Conservation (phyloP, 495 filamentous ascomycete genomes). For the Podospora appendiculata region DNA sequence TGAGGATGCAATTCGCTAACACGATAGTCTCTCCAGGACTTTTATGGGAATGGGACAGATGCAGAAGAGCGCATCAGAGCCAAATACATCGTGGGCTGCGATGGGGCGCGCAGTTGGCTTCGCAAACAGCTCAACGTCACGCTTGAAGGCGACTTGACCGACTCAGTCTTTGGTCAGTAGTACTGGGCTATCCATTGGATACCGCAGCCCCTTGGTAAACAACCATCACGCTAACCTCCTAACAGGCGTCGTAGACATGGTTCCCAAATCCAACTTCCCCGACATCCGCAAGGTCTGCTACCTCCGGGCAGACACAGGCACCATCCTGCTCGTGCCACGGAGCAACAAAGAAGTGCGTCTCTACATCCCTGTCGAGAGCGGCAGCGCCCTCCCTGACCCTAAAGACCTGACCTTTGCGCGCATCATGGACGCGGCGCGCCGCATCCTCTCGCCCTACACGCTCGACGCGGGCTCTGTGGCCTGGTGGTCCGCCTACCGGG, state of each 20-base stretch:
- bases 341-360: slow-evolving; percentile 54
- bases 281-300: slow-evolving; percentile 57
- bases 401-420: slow-evolving; percentile 44
- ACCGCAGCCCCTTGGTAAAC: too few relatives aligned
- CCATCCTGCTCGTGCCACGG: slow-evolving; percentile 62
- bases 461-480: slow-evolving; percentile 27
- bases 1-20: slow-evolving; percentile 24
- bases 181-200: too few relatives aligned
- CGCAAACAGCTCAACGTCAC: slow-evolving; percentile 44
- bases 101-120: slow-evolving; percentile 58
- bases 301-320: slow-evolving; percentile 55
- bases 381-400: slow-evolving; percentile 30
- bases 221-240: neutral
- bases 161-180: slow-evolving; percentile 50
- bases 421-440: slow-evolving; percentile 51
- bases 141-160: slow-evolving; percentile 53
- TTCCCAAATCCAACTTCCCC: slow-evolving; percentile 62
- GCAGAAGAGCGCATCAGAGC: slow-evolving; percentile 33
- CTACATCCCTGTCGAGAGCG: slow-evolving; percentile 55
- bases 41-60: slow-evolving; percentile 20
- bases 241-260: slow-evolving; percentile 52
- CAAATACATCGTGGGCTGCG: slow-evolving; percentile 62
- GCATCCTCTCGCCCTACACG: slow-evolving; percentile 54
- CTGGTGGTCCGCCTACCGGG: slow-evolving; percentile 46
- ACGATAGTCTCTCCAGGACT: slow-evolving; percentile 19